Evolutionary conservation across 1,284 basidiomycete genomes (phyloP).

Genomic region (Pyrrhoderma lamaoense): DNA sequence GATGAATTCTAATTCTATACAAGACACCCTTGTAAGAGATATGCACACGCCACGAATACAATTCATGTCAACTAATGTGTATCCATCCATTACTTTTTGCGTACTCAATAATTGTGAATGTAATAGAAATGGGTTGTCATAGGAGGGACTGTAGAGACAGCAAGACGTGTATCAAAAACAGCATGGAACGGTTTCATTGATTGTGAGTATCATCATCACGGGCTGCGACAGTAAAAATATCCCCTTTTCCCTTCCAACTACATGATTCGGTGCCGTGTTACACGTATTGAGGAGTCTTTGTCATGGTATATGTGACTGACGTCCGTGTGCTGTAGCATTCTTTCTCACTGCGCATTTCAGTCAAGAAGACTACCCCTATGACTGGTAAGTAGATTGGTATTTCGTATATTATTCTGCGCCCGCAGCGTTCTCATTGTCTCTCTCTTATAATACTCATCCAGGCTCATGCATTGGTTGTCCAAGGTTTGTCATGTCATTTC

Average conservation of each 20-base stretch:
- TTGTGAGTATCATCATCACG: slow-evolving; percentile 41
- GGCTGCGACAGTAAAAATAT: no score
- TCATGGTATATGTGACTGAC: background rate
- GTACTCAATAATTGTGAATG: background rate
- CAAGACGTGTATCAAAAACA: slow-evolving; percentile 63
- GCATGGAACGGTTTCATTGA: slow-evolving; percentile 84
- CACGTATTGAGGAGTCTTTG: background rate
- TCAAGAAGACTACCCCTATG: slow-evolving; percentile 78
- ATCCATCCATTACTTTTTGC: background rate
- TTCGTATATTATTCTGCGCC: slow-evolving; percentile 1
- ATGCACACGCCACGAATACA: background rate
- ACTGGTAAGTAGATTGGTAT: slow-evolving; percentile 45
- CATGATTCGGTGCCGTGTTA: background rate
- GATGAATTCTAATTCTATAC: slow-evolving; percentile 48
- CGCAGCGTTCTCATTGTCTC: slow-evolving; percentile 8
- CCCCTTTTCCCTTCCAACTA: background rate
- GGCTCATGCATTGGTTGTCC: slow-evolving; percentile 80
- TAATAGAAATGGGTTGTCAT: slow-evolving; percentile 69
- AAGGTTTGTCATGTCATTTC: slow-evolving; percentile 42
- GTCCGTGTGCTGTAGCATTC: slow-evolving; percentile 46
- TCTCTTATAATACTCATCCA: slow-evolving; percentile 26
- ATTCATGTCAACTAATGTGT: background rate
- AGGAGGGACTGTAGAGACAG: slow-evolving; percentile 72
- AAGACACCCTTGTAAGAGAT: slow-evolving; percentile 54
- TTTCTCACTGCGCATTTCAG: slow-evolving; percentile 81